phyloP scores from a whole-genome alignment of 768 basidiomycete species.

The Cystofilobasidium ferigula region DNA sequence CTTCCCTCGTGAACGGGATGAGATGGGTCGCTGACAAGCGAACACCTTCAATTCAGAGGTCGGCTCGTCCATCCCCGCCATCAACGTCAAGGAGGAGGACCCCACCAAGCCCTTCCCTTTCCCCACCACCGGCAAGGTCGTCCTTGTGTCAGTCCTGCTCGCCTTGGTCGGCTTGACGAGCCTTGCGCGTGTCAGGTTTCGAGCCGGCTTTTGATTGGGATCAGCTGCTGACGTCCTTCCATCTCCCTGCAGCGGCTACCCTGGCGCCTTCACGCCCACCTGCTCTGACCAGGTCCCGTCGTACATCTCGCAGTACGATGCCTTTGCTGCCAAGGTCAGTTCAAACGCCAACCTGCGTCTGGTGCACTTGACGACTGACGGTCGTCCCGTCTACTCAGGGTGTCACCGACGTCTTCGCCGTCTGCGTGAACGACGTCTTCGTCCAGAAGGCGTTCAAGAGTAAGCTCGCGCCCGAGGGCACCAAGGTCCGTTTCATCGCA shows the following conservation, averaged over 20 bases:
- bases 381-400: background rate
- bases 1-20: no score
- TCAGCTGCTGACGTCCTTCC: background rate
- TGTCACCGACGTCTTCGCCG: constrained; percentile 21
- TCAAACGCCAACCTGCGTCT: background rate
- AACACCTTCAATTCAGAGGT: constrained; percentile 7
- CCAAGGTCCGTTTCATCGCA: constrained; percentile 26
- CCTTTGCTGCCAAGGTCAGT: constrained; percentile 12
- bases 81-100: constrained; percentile 25
- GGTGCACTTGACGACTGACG: background rate
- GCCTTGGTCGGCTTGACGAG: background rate
- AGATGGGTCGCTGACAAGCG: no score
- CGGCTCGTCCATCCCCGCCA: constrained; percentile 16
- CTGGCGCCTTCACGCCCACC: constrained; percentile 6
- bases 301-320: constrained; percentile 21
- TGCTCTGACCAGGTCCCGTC: constrained; percentile 20
- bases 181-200: background rate
- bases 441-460: constrained; percentile 23
- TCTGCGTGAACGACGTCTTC: constrained; percentile 23
- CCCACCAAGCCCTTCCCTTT: constrained; percentile 15
- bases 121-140: constrained; percentile 23
- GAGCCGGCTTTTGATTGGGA: background rate
- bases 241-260: constrained; percentile 2
- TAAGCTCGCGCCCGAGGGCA: constrained; percentile 25
- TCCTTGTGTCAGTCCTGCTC: constrained; percentile 8